Conservation (phyloP, 495 filamentous ascomycete species). For the Penicillium herquei region DNA sequence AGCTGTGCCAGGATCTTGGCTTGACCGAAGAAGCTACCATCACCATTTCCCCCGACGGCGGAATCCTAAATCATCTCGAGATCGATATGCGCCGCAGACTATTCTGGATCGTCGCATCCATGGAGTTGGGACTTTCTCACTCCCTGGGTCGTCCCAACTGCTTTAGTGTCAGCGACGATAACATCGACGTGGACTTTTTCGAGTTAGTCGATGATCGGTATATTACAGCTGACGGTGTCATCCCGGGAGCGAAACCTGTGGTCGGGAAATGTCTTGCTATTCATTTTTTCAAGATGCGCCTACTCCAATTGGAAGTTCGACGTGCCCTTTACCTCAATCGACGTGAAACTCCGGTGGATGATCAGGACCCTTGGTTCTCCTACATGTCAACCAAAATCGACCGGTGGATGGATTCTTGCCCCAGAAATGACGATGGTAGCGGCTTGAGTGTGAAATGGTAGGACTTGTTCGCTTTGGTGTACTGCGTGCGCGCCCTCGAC, state of each 20-base stretch:
- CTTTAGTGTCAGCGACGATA: conserved; percentile 73
- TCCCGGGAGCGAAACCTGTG: conserved; percentile 59
- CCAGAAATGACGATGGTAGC: conserved; percentile 60
- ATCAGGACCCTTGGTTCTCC: conserved; percentile 80
- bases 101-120: conserved; percentile 79
- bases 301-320: conserved; percentile 83
- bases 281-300: conserved; percentile 89
- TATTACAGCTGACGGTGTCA: conserved; percentile 76
- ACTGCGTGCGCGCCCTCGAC: conserved; percentile 1
- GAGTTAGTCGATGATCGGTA: conserved; percentile 72
- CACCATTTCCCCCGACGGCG: conserved; percentile 47
- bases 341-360: conserved; percentile 65
- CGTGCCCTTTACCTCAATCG: conserved; percentile 80
- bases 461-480: neutral
- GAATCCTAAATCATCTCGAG: conserved; percentile 59
- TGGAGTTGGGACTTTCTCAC: conserved; percentile 86
- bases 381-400: conserved; percentile 75
- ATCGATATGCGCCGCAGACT: conserved; percentile 85
- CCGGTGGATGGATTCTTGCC: conserved; percentile 65
- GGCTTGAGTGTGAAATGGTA: conserved; percentile 66
- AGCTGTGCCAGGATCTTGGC: conserved; percentile 82
- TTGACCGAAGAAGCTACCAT: conserved; percentile 85
- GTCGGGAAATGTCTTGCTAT: conserved; percentile 82
- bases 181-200: conserved; percentile 81
- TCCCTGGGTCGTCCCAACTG: conserved; percentile 79